phyloP scores from a whole-genome alignment of 768 basidiomycete genomes.

The Mycena chlorophos region DNA sequence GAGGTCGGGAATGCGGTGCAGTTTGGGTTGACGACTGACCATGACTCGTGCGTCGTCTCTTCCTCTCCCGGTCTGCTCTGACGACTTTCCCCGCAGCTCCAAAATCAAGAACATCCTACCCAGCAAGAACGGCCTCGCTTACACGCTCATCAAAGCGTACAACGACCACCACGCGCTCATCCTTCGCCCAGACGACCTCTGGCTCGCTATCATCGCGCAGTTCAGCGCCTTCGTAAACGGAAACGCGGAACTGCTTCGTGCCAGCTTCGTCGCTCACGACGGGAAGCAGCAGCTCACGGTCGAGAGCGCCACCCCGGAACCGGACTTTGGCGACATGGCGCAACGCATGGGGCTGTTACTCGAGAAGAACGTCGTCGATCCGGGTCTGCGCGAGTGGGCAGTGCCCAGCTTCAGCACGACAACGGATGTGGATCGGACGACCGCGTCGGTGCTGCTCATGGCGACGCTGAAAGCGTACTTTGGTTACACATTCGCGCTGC shows the following conservation, averaged over 20 bases:
- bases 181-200: not conserved
- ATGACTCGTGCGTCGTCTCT: not conserved
- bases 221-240: too few species aligned
- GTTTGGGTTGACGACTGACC: not conserved
- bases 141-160: not conserved
- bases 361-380: slow-evolving; percentile 19
- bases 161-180: not conserved
- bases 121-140: not conserved
- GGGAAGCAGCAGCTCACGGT: not conserved
- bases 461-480: slow-evolving; percentile 31
- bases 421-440: slow-evolving; percentile 27
- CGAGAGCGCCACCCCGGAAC: not conserved
- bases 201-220: not conserved
- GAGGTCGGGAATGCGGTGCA: not conserved
- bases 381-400: slow-evolving; percentile 32
- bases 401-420: slow-evolving; percentile 37
- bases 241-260: too few species aligned
- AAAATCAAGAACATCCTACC: not conserved
- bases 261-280: too few species aligned
- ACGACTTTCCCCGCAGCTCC: not conserved
- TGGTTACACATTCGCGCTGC: slow-evolving; percentile 7
- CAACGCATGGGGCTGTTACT: not conserved
- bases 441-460: slow-evolving; percentile 33
- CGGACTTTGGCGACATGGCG: slow-evolving; percentile 1
- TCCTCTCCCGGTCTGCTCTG: not conserved